phyloP scores from a whole-genome alignment of 2,329 filamentous ascomycete genomes.

The Calonectria leucothoes region DNA sequence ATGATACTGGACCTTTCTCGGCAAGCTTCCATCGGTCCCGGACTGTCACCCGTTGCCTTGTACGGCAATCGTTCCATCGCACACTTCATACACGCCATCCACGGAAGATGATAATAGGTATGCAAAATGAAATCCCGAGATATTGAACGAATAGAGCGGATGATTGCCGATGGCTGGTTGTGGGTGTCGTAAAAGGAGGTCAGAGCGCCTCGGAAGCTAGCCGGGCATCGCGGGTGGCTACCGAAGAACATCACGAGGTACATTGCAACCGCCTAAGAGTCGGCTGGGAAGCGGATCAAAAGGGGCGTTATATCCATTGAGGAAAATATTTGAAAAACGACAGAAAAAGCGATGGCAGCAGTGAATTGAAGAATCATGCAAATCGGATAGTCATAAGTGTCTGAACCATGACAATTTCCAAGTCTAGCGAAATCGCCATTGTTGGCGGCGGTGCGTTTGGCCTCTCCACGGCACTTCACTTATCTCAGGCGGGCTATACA shows the following conservation, averaged over 20 bases:
- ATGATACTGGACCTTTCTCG: background rate
- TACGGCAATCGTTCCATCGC: background rate
- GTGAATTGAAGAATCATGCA: background rate
- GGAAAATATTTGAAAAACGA: background rate
- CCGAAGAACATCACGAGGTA: background rate
- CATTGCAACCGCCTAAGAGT: background rate
- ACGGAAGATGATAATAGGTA: background rate
- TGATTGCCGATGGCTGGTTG: background rate
- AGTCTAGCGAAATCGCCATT: constrained; percentile 11
- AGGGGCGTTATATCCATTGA: background rate
- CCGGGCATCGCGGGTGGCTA: background rate
- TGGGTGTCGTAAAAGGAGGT: background rate
- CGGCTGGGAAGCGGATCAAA: background rate
- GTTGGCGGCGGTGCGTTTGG: constrained; percentile 22
- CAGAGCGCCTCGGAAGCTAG: background rate
- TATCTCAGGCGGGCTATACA: constrained; percentile 12
- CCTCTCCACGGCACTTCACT: constrained; percentile 20
- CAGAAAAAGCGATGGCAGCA: background rate
- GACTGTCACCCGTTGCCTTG: no score
- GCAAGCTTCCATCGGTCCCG: background rate
- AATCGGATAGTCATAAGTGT: background rate
- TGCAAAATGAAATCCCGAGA: background rate
- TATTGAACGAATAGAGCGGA: background rate
- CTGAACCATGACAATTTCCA: background rate
- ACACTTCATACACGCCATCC: background rate